A percentile compares a stretch with the other conserved stretches of the same genome.
These are phyloP conservation scores for Inga leiocalycina DNA, from an alignment of 306 rosid genomes.

Conservation along the genomic window DNA sequence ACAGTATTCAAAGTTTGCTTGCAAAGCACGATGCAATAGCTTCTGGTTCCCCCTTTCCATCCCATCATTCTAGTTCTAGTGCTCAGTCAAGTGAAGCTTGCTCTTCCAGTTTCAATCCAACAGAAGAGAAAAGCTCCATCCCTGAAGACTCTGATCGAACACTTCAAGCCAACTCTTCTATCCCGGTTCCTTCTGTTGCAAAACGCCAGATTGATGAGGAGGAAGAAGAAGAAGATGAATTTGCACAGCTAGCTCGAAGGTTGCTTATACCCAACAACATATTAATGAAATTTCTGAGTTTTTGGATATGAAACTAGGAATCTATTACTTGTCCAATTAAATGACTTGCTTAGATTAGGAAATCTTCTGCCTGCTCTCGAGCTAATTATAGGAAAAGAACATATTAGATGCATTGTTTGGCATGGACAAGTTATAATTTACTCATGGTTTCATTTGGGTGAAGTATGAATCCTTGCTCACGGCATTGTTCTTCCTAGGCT, in stretches of 20 bases:
- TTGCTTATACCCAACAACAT: conserved; percentile 27
- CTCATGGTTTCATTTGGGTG: conserved; percentile 4
- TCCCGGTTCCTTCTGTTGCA: conserved; percentile 36
- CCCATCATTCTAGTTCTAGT: conserved; percentile 52
- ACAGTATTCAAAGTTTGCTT: conserved; percentile 77
- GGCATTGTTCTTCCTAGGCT: background rate
- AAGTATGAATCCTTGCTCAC: conserved; percentile 20
- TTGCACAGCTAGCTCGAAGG: conserved; percentile 96
- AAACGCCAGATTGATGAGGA: conserved; percentile 62
- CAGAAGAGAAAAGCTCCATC: conserved; percentile 48
- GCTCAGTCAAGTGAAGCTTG: conserved; percentile 43
- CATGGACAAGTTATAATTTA: conserved; percentile 11
- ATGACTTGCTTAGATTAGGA: conserved; percentile 9
- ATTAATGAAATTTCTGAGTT: conserved; percentile 1
- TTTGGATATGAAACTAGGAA: conserved; percentile 14
- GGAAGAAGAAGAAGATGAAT: conserved; percentile 91
- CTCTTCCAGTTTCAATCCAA: conserved; percentile 50
- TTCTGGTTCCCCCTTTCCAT: conserved; percentile 75
- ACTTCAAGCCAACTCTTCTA: conserved; percentile 50
- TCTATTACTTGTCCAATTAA: background rate
- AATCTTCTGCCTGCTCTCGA: conserved; percentile 13
- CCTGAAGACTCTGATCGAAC: conserved; percentile 46
- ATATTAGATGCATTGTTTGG: background rate
- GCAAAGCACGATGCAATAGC: conserved; percentile 90
- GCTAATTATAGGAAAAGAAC: background rate